Base-by-base conservation (phyloP, 2,329 filamentous ascomycete genomes). In the Aotearoamyces nothofagi region DNA sequence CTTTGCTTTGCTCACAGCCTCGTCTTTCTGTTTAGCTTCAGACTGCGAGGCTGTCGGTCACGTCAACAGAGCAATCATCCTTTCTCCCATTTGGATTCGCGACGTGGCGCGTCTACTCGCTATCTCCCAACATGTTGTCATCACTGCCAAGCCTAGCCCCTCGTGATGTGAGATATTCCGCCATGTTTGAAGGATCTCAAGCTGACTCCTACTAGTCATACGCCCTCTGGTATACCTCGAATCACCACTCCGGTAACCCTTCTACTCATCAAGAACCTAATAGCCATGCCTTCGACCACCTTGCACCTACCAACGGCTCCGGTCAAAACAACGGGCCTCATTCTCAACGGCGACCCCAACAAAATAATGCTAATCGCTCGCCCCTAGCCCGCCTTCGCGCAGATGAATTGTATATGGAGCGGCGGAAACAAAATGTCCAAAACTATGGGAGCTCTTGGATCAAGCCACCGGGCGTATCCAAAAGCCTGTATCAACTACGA, bases 401-500 rank as follows among this genome's bases (percentile, higher is more conserved):
- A 23, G 87, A 94, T 49, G 90, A 96, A 56, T 66, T 73, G 35
- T 67, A 73, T 33, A 66, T 92, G 39, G 69, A 76, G 31, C 67
- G 77, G 6, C 81, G 87, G 26, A 83, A 86, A 45, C 57, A 70
- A 26, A 83, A 87, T 40, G 78, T 96, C 16, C 70, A 78, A 26
- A 80, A 84, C 45, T 94, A 92, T 48, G 90, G 90, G 35, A 79
- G 76, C 39, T 69, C 69, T 24, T 98, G 90, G 90, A 75, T 98
- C 32, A 80, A 78, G 33, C 90, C 90, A 0, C 84, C 83, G 0
- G 90, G 87, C 5, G 66, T 93, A 31, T 53, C 72, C 33, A 98
- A 96, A 61, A 93, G 87, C 1, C 70, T 93, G 34, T 77, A 92
- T 48, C 84, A 92, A 37, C 70, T 84, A 56, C 76, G 79, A 23